Percentiles rank a stretch among this genome's conserved stretches.
Conservation (phyloP, 305 asterid genomes). For the Petunia hybrid region DNA sequence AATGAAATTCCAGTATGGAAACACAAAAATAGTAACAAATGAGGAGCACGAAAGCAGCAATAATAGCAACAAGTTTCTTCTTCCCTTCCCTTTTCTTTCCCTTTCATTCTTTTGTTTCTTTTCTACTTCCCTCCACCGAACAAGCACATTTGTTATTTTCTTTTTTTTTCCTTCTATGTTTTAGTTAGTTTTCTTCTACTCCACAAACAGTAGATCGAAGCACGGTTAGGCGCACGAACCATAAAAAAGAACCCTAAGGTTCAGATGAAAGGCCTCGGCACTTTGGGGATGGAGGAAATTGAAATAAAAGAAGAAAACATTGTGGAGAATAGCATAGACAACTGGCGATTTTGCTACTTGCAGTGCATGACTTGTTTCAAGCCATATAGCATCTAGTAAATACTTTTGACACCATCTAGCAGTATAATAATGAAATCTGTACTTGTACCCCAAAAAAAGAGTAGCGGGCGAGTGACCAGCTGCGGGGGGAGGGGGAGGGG, state of each 20-base stretch:
- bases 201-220: conserved; percentile 4
- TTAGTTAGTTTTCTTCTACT: conserved; percentile 6
- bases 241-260: conserved; percentile 8
- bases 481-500: background rate
- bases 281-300: background rate
- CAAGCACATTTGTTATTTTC: background rate
- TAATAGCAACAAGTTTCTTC: conserved; percentile 26
- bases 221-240: background rate
- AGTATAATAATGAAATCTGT: background rate
- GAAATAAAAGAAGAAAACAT: background rate
- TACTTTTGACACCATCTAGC: conserved; percentile 8
- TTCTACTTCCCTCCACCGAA: background rate
- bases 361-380: background rate
- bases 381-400: background rate
- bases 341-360: background rate
- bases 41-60: conserved; percentile 9
- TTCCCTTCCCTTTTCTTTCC: background rate
- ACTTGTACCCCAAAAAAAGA: background rate
- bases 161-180: background rate
- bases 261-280: background rate
- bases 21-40: background rate
- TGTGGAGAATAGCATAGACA: background rate
- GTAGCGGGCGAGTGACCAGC: too few species aligned
- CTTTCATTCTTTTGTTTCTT: background rate
- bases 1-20: background rate